These are phyloP conservation scores for Scytalidium sp. DNA, from an alignment of 2,329 filamentous ascomycete genomes.

Conservation along the genomic window DNA sequence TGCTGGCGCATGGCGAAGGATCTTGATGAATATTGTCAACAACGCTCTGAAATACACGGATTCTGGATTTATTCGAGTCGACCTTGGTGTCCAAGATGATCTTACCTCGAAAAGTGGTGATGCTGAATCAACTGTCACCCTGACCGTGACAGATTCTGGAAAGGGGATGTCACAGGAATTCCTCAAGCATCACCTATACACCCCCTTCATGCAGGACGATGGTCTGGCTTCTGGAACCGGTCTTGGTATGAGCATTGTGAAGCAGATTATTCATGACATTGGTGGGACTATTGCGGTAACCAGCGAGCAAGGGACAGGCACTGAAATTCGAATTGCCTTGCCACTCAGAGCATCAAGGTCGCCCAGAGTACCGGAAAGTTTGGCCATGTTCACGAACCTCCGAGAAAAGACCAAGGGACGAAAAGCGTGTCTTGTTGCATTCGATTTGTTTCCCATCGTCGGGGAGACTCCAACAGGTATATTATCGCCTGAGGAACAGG, in stretches of 20 bases:
- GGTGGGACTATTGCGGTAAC: constrained; percentile 56
- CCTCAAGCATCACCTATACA: constrained; percentile 55
- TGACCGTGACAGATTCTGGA: constrained; percentile 59
- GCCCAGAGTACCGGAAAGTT: constrained; percentile 6
- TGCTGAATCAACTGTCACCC: constrained; percentile 18
- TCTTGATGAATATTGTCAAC: constrained; percentile 61
- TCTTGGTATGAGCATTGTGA: constrained; percentile 61
- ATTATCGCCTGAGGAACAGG: constrained; percentile 21
- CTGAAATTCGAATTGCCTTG: constrained; percentile 38
- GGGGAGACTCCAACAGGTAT: constrained; percentile 25
- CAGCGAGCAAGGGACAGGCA: constrained; percentile 51
- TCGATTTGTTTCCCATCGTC: constrained; percentile 27
- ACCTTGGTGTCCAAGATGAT: constrained; percentile 27
- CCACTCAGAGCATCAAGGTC: constrained; percentile 14
- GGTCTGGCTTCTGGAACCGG: constrained; percentile 58
- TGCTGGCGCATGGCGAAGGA: constrained; percentile 44
- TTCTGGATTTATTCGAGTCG: constrained; percentile 46
- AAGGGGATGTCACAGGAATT: constrained; percentile 63
- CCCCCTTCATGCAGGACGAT: constrained; percentile 62
- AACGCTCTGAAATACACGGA: constrained; percentile 63
- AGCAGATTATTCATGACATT: constrained; percentile 56
- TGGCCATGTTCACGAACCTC: constrained; percentile 14
- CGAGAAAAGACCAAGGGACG: constrained; percentile 13
- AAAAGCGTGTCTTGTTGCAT: constrained; percentile 20
- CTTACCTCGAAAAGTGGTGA: constrained; percentile 11